Percentiles rank a stretch among this genome's conserved stretches.
Evolutionary conservation across 106 monocot genomes (phyloP).

Genomic region (Chionographis japonica): DNA sequence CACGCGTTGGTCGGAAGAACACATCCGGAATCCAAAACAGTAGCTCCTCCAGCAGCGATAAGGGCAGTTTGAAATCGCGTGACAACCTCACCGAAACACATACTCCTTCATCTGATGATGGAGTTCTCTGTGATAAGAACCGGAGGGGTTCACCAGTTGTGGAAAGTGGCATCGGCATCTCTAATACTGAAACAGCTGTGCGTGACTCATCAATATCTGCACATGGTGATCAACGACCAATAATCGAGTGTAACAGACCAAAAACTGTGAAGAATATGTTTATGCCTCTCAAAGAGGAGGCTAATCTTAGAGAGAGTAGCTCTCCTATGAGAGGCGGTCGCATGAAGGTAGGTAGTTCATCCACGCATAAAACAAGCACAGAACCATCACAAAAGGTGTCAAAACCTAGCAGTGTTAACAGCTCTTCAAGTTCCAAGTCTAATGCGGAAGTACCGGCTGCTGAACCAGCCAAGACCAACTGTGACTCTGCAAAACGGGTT

Average conservation of each 20-base stretch:
- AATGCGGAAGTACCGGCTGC: constrained; percentile 23
- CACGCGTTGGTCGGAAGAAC: constrained; percentile 30
- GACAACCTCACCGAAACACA: constrained; percentile 25
- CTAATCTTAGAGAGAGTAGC: constrained; percentile 50
- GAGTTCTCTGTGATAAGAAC: constrained; percentile 6
- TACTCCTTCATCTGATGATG: constrained; percentile 27
- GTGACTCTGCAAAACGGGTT: constrained; percentile 30
- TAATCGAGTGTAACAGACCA: constrained; percentile 39
- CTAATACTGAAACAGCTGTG: constrained; percentile 14
- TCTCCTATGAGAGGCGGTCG: constrained; percentile 60
- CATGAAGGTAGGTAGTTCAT: constrained; percentile 16
- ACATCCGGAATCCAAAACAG: constrained; percentile 82
- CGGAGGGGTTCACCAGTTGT: constrained; percentile 2
- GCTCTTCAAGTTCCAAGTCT: constrained; percentile 51
- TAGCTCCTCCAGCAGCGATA: constrained; percentile 74
- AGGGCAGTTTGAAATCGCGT: constrained; percentile 56
- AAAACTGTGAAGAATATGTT: constrained; percentile 49
- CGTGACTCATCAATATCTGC: constrained; percentile 24
- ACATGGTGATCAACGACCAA: constrained; percentile 23
- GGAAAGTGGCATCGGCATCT: constrained; percentile 4
- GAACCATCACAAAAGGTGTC: constrained; percentile 39
- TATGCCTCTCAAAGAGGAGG: constrained; percentile 52
- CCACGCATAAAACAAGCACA: constrained; percentile 19
- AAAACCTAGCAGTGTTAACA: constrained; percentile 22
- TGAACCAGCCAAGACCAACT: constrained; percentile 17